Evolutionary conservation across 371 early-diverging fungal genomes (phyloP).

Genomic region (Lichtheimia ornata): DNA sequence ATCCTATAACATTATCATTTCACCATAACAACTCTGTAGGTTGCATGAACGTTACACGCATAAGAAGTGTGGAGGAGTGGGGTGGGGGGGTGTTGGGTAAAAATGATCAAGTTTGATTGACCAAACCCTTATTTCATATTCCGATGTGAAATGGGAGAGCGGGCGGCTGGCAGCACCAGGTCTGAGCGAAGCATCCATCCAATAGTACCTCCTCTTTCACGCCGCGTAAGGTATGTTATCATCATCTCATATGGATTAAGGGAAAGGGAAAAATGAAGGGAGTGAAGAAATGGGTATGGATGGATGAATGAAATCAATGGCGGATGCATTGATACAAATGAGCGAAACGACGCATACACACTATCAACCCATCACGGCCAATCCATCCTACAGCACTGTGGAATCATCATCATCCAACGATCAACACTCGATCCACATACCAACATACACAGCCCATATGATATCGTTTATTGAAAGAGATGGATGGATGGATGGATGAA

Average conservation of each 20-base stretch:
- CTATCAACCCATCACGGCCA: background rate
- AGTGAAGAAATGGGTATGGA: background rate
- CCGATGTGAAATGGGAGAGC: no score
- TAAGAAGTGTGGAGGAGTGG: no score
- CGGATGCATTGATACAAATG: background rate
- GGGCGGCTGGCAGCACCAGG: no score
- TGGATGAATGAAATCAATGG: background rate
- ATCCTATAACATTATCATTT: no score
- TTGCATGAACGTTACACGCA: no score
- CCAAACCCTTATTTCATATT: no score
- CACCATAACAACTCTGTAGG: no score
- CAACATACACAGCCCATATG: background rate
- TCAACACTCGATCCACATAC: background rate
- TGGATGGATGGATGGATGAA: conserved; percentile 7
- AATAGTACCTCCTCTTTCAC: background rate
- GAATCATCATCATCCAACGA: background rate
- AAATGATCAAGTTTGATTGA: no score
- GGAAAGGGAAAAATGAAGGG: background rate
- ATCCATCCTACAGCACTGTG: background rate
- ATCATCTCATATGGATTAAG: background rate
- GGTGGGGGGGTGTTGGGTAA: no score
- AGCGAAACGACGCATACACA: background rate
- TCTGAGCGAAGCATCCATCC: no score
- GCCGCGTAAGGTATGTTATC: conserved; percentile 2
- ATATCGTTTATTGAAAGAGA: background rate